phyloP scores from a whole-genome alignment of 1,139 yeast species.

The Eremothecium coryli region DNA sequence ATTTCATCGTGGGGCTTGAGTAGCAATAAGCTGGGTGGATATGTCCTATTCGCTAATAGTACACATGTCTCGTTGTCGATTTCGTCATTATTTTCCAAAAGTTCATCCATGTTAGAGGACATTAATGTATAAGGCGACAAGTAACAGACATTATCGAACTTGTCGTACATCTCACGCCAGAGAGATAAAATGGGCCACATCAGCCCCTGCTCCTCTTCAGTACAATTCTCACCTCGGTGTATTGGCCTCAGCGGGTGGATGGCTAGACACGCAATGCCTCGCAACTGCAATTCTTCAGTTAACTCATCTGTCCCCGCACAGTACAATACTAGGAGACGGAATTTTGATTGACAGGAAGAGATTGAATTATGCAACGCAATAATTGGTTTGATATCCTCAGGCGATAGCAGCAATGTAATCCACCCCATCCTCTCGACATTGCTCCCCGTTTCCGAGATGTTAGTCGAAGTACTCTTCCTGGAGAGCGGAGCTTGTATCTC shows the following conservation, averaged over 20 bases:
- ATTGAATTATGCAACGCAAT: slow-evolving; percentile 24
- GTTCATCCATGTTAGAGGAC: slow-evolving; percentile 25
- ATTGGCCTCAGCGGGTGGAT: slow-evolving; percentile 1
- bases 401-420: slow-evolving; percentile 22
- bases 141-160: slow-evolving; percentile 25
- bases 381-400: slow-evolving; percentile 18
- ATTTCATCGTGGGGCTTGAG: slow-evolving; percentile 27
- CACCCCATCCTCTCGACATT: slow-evolving; percentile 18
- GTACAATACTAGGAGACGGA: slow-evolving; percentile 21
- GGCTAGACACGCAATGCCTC: slow-evolving; percentile 12
- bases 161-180: slow-evolving; percentile 8
- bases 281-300: slow-evolving; percentile 14
- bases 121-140: slow-evolving; percentile 26
- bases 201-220: background rate
- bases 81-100: slow-evolving; percentile 21
- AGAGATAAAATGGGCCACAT: slow-evolving; percentile 16
- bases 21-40: slow-evolving; percentile 19
- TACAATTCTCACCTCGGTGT: background rate
- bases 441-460: background rate
- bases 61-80: slow-evolving; percentile 23
- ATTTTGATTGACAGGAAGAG: slow-evolving; percentile 18
- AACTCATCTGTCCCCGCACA: slow-evolving; percentile 10
- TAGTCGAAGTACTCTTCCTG: slow-evolving; percentile 1
- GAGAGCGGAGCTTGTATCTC: slow-evolving; percentile 3
- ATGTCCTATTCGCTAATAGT: slow-evolving; percentile 13